Evolutionary conservation across 2,329 filamentous ascomycete genomes (phyloP).

Genomic region (Dothideomycetidae sp.): DNA sequence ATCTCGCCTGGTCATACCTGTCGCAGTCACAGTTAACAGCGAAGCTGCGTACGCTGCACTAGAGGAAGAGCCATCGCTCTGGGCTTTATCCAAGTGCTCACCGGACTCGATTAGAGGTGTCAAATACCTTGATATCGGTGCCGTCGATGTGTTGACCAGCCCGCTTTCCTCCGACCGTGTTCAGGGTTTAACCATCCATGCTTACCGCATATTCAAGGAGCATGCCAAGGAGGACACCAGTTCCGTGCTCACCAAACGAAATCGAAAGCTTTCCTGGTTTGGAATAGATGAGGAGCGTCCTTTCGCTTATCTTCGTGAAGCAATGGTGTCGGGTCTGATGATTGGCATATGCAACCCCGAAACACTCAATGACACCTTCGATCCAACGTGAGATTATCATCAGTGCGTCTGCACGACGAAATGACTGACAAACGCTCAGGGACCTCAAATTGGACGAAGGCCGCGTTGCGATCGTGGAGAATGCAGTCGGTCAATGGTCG

Average conservation of each 20-base stretch:
- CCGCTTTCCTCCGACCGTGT: slow-evolving; percentile 62
- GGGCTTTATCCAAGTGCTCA: slow-evolving; percentile 8
- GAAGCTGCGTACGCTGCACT: slow-evolving; percentile 7
- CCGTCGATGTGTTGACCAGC: slow-evolving; percentile 69
- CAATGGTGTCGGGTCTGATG: slow-evolving; percentile 87
- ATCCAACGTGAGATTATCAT: slow-evolving; percentile 37
- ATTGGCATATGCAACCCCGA: slow-evolving; percentile 67
- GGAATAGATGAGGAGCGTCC: slow-evolving; percentile 73
- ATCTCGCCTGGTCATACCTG: slow-evolving; percentile 27
- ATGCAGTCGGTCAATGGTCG: slow-evolving; percentile 62
- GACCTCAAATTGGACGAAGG: slow-evolving; percentile 54
- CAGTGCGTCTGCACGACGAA: not conserved
- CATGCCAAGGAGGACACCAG: slow-evolving; percentile 58
- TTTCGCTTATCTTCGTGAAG: slow-evolving; percentile 78
- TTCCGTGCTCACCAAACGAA: slow-evolving; percentile 56
- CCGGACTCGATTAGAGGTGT: slow-evolving; percentile 7
- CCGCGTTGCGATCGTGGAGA: slow-evolving; percentile 50
- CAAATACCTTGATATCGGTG: slow-evolving; percentile 66
- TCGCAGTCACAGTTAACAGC: slow-evolving; percentile 19
- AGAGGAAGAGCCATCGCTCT: slow-evolving; percentile 8
- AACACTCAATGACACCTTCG: slow-evolving; percentile 47
- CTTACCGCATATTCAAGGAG: slow-evolving; percentile 68
- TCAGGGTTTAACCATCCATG: slow-evolving; percentile 64
- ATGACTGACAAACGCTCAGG: slow-evolving; percentile 22
- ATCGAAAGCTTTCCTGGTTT: slow-evolving; percentile 82